Evolutionary conservation across 768 basidiomycete genomes (phyloP), one percentile per base, ranked within the genome.

Genomic region (Harrya chromipes): DNA sequence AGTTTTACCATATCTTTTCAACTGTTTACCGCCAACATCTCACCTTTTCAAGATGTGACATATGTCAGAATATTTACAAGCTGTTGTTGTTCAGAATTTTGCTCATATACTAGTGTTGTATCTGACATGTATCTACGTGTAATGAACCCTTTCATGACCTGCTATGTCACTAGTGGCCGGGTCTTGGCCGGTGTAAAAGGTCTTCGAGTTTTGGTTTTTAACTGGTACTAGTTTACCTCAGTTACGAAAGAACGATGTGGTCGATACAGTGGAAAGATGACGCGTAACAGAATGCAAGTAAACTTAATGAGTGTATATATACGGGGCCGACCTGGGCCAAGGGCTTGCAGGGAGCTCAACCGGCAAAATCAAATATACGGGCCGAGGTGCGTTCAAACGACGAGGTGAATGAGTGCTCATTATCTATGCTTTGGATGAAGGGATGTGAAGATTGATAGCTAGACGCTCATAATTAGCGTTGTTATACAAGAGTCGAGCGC

Each of bases 391-490:
- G 26, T 37, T 46, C 50, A 21, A 37, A 50, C 37, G 49, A 49
- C 38, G 39, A 34, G 17, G 27, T 54, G 35, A 50, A 45, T 38
- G 50, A 50, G 33, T 47, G 52, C 48, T 41, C 21, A 33, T 49
- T 59, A 50, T 72, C 76, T 78, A 87, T 62, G 81, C 72, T 74
- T 90, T 89, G 57, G 86, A 87, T 52, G 85, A 79, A 51, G 89
- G 90, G 54, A 93, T 91, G 62, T 93, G 87, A 53, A 91, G 80
- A 63, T 93, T 93, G 64, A 93, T 93, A 19, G 90, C 90, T 93
- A 49, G 33, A 48, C 14, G 26, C 21, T 26, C 11, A 24, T 19
- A 19, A 36, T 66, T 24, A 62, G 55, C 11, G 8, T 13, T 16
- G 35, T 14, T 14, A n/a, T 35, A 4, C 27, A 23, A 40, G n/a